A percentile compares a stretch with the other conserved stretches of the same genome.
phyloP scores from a whole-genome alignment of 805 yeast species.

The Candida incommunis region DNA sequence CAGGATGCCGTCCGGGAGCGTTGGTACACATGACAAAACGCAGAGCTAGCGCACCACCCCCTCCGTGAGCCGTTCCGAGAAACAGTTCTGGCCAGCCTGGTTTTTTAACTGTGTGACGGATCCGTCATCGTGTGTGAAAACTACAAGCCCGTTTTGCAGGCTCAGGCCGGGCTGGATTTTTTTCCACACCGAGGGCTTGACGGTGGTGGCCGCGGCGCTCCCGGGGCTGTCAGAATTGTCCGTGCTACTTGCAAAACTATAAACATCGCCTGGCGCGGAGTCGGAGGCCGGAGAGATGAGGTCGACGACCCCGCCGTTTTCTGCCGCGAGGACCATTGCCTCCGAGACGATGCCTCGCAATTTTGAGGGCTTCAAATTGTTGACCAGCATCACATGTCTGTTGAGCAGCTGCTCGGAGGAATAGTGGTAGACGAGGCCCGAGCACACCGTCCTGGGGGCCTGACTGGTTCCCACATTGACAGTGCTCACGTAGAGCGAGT shows the following conservation, averaged over 20 bases:
- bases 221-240: neutral
- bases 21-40: too few relatives aligned
- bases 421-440: constrained; percentile 39
- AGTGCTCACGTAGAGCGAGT: constrained; percentile 42
- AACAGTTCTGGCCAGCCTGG: neutral
- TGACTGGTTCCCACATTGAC: constrained; percentile 18
- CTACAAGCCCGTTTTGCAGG: constrained; percentile 4
- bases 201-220: neutral
- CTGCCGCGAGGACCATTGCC: constrained; percentile 58
- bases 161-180: constrained; percentile 4
- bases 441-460: constrained; percentile 28
- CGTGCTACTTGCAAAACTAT: constrained; percentile 22
- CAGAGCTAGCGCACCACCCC: neutral
- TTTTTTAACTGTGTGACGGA: neutral
- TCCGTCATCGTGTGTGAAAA: constrained; percentile 4
- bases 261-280: constrained; percentile 25
- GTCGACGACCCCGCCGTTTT: constrained; percentile 25
- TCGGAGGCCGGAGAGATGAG: constrained; percentile 32
- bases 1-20: too few relatives aligned
- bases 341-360: constrained; percentile 49
- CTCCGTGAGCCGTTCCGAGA: neutral
- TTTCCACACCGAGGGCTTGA: constrained; percentile 14
- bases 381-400: constrained; percentile 35
- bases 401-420: constrained; percentile 26
- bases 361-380: constrained; percentile 46